These are phyloP conservation scores for Russula ochroleuca DNA, from an alignment of 768 basidiomycete genomes.

Conservation along the genomic window DNA sequence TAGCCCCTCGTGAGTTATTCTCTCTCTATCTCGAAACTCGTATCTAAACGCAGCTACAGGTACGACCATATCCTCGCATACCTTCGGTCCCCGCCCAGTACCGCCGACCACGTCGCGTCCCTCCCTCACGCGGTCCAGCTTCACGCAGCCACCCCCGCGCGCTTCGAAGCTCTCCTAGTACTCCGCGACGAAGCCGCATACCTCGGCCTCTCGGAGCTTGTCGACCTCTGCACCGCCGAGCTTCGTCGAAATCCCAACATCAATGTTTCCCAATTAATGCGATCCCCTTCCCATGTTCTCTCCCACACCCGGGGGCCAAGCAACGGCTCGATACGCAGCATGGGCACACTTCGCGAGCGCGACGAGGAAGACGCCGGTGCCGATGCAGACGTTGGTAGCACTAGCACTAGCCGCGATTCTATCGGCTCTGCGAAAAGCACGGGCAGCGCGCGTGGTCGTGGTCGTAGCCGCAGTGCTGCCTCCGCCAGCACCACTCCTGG, in stretches of 20 bases:
- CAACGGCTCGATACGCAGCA: slow-evolving; percentile 53
- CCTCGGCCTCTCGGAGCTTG: slow-evolving; percentile 62
- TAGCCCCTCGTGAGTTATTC: slow-evolving; percentile 63
- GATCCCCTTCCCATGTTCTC: slow-evolving; percentile 27
- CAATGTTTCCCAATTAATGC: slow-evolving; percentile 21
- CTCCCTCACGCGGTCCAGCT: slow-evolving; percentile 61
- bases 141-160: slow-evolving; percentile 37
- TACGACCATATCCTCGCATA: slow-evolving; percentile 69
- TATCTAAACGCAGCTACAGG: slow-evolving; percentile 37
- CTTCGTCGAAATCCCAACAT: slow-evolving; percentile 44
- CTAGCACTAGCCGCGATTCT: slow-evolving; percentile 25
- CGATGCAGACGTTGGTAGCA: slow-evolving; percentile 15
- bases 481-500: background rate
- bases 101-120: slow-evolving; percentile 44
- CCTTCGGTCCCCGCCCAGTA: slow-evolving; percentile 53
- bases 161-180: slow-evolving; percentile 59
- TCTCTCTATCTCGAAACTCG: background rate
- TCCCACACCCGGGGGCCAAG: slow-evolving; percentile 46
- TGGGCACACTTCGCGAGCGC: slow-evolving; percentile 57
- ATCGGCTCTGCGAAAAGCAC: slow-evolving; percentile 18
- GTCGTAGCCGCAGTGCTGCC: background rate
- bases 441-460: slow-evolving; percentile 14
- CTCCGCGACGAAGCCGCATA: slow-evolving; percentile 76
- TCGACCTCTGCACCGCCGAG: slow-evolving; percentile 64
- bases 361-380: slow-evolving; percentile 35